Percentiles rank a stretch among this genome's conserved stretches.
phyloP scores from a whole-genome alignment of 2,329 filamentous ascomycete species.

The Tolypocladium tundrense region DNA sequence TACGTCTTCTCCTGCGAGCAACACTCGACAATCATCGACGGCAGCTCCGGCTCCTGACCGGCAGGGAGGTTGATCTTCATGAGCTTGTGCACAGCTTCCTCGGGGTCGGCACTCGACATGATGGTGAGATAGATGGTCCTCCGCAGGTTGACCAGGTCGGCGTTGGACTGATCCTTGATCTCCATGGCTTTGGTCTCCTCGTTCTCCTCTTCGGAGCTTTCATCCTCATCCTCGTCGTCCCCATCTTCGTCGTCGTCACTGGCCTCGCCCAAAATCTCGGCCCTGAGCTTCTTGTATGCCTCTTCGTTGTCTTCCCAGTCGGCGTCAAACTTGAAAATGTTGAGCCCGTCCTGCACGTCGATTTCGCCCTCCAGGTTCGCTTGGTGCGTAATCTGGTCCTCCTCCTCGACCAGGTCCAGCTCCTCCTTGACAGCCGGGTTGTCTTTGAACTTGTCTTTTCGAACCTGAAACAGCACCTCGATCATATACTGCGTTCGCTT shows the following conservation, averaged over 20 bases:
- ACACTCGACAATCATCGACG: slow-evolving; percentile 95
- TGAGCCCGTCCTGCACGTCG: slow-evolving; percentile 76
- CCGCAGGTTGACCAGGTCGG: slow-evolving; percentile 85
- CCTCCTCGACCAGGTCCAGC: slow-evolving; percentile 89
- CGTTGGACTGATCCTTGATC: slow-evolving; percentile 96
- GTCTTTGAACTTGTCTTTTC: slow-evolving; percentile 95
- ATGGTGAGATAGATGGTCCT: slow-evolving; percentile 96
- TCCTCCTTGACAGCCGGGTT: slow-evolving; percentile 86
- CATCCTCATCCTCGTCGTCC: slow-evolving; percentile 45
- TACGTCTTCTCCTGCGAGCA: slow-evolving; percentile 95
- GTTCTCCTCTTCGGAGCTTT: slow-evolving; percentile 65
- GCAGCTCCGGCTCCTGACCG: slow-evolving; percentile 80
- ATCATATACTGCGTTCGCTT: slow-evolving; percentile 99
- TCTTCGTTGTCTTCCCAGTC: slow-evolving; percentile 88
- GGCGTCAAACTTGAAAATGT: slow-evolving; percentile 89
- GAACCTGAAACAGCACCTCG: slow-evolving; percentile 90
- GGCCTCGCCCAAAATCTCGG: slow-evolving; percentile 88
- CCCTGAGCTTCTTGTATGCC: slow-evolving; percentile 81
- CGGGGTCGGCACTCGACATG: slow-evolving; percentile 90
- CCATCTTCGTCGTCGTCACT: slow-evolving; percentile 67
- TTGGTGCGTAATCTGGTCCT: slow-evolving; percentile 92
- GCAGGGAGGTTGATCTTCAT: slow-evolving; percentile 85
- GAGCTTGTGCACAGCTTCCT: slow-evolving; percentile 94
- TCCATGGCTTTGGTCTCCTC: slow-evolving; percentile 76
- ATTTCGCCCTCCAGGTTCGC: slow-evolving; percentile 74